Evolutionary conservation across 495 filamentous ascomycete species (phyloP).

Genomic region (Tetracladium setigerum): DNA sequence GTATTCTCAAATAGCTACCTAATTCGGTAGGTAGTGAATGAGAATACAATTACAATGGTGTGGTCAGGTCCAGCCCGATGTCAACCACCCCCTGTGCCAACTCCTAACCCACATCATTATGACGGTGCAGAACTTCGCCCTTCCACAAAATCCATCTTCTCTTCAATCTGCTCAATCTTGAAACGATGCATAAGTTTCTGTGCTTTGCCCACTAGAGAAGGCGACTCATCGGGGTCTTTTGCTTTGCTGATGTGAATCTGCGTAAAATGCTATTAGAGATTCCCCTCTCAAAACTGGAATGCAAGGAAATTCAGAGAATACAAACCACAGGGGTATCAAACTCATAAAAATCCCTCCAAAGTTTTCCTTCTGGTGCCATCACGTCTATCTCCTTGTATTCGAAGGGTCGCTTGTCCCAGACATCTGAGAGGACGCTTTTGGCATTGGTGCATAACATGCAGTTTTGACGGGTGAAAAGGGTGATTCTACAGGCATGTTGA

Average conservation of each 20-base stretch:
- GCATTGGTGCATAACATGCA: conserved; percentile 77
- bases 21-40: too few relatives aligned
- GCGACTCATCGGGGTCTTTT: conserved; percentile 35
- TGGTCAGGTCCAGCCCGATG: too few relatives aligned
- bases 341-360: conserved; percentile 78
- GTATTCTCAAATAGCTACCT: too few relatives aligned
- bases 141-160: conserved; percentile 61
- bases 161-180: conserved; percentile 58
- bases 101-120: too few relatives aligned
- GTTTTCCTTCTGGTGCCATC: conserved; percentile 51
- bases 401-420: conserved; percentile 63
- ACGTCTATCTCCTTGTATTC: conserved; percentile 76
- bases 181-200: conserved; percentile 83
- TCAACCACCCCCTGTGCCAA: too few relatives aligned
- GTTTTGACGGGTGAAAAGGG: conserved; percentile 71
- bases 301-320: not conserved
- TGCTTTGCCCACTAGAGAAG: conserved; percentile 47
- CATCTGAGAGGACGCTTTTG: conserved; percentile 59
- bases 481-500: conserved; percentile 57
- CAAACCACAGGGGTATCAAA: conserved; percentile 82
- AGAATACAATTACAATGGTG: too few relatives aligned
- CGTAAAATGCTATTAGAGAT: not conserved
- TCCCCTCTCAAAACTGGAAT: conserved; percentile 1
- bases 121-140: not conserved
- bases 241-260: conserved; percentile 62